These are phyloP conservation scores for Cladobotryum protrusum DNA, from an alignment of 2,329 filamentous ascomycete species.

Conservation along the genomic window DNA sequence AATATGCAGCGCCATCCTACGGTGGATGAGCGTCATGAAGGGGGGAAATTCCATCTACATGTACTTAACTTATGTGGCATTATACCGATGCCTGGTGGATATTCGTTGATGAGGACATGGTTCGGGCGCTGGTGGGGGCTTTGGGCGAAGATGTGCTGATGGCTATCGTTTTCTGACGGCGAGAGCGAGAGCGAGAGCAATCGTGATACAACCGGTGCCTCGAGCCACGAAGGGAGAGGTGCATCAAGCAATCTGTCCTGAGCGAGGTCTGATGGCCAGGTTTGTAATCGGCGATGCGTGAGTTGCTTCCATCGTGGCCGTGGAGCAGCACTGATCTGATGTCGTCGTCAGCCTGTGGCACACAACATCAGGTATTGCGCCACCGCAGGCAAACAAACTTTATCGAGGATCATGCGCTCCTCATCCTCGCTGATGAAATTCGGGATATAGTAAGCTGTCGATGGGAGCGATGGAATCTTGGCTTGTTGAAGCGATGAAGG, in stretches of 20 bases:
- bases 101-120: constrained; percentile 92
- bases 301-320: constrained; percentile 81
- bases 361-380: not conserved
- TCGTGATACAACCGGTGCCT: constrained; percentile 60
- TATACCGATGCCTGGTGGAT: constrained; percentile 81
- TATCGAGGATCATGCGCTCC: constrained; percentile 63
- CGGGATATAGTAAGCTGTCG: constrained; percentile 74
- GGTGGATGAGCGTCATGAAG: constrained; percentile 27
- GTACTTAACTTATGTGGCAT: constrained; percentile 75
- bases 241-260: constrained; percentile 69
- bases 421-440: constrained; percentile 75
- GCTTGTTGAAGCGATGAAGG: constrained; percentile 45
- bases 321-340: constrained; percentile 54
- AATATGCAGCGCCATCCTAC: constrained; percentile 76
- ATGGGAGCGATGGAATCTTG: constrained; percentile 51
- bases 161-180: constrained; percentile 15
- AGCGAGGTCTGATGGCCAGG: constrained; percentile 79
- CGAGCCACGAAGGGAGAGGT: constrained; percentile 69
- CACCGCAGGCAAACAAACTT: constrained; percentile 40
- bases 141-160: constrained; percentile 43
- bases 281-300: constrained; percentile 83
- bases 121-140: constrained; percentile 76
- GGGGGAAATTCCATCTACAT: constrained; percentile 10
- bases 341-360: constrained; percentile 3
- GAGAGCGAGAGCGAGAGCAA: constrained; percentile 43